Percentiles rank a stretch among this genome's conserved stretches.
Evolutionary conservation across 1,139 yeast genomes (phyloP).

Genomic region (Meyerozyma smithsonii): DNA sequence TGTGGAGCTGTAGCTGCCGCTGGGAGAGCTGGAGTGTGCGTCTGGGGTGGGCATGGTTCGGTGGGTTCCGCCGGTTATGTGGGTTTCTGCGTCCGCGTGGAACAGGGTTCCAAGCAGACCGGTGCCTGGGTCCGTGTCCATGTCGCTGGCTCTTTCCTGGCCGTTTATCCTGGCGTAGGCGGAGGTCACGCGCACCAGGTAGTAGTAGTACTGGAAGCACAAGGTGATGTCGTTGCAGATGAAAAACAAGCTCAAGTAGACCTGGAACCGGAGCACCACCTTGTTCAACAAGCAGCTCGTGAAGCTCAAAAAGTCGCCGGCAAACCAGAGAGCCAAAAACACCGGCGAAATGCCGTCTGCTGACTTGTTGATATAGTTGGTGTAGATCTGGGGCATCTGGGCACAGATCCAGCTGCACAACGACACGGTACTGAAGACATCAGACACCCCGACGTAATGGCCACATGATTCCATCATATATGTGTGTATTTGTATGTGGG

Average conservation of each 20-base stretch:
- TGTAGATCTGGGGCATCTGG: slow-evolving; percentile 78
- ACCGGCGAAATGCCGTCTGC: slow-evolving; percentile 85
- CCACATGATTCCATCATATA: slow-evolving; percentile 1
- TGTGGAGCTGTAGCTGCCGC: slow-evolving; percentile 24
- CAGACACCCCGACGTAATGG: slow-evolving; percentile 17
- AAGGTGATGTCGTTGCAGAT: slow-evolving; percentile 66
- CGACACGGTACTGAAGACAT: slow-evolving; percentile 31
- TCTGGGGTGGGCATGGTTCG: slow-evolving; percentile 1
- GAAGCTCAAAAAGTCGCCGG: slow-evolving; percentile 80
- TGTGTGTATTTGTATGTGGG: neutral
- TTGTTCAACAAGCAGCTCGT: slow-evolving; percentile 75
- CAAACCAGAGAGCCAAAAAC: slow-evolving; percentile 72
- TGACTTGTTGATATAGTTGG: slow-evolving; percentile 69
- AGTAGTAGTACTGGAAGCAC: slow-evolving; percentile 75
- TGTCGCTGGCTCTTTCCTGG: too few relatives aligned
- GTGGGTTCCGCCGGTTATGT: neutral
- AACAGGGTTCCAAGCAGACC: neutral
- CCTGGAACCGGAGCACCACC: slow-evolving; percentile 70
- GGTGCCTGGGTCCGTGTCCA: neutral
- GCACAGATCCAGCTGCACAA: slow-evolving; percentile 72
- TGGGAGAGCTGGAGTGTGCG: slow-evolving; percentile 11
- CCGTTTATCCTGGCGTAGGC: neutral
- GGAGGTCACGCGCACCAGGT: slow-evolving; percentile 38
- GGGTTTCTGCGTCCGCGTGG: neutral
- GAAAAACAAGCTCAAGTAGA: slow-evolving; percentile 70